Percentiles rank a stretch among this genome's conserved stretches.
These are phyloP conservation scores for Cytospora piceae DNA, from an alignment of 2,329 filamentous ascomycete genomes.

Conservation along the genomic window DNA sequence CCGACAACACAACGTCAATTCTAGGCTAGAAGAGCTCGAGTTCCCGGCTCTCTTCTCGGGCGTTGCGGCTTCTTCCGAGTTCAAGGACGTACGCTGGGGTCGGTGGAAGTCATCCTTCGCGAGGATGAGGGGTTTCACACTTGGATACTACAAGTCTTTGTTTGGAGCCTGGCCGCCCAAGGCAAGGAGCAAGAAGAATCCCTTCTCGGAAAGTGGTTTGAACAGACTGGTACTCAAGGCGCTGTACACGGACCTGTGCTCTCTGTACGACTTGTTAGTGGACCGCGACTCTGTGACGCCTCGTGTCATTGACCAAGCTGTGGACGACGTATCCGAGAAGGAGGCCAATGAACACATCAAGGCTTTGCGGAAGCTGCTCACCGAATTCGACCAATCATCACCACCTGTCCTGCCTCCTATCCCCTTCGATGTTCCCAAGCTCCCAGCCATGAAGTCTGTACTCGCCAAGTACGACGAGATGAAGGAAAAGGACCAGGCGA, in stretches of 20 bases:
- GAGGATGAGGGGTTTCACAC: conserved; percentile 73
- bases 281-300: conserved; percentile 80
- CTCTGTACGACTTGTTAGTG: conserved; percentile 85
- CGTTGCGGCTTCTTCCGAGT: conserved; percentile 81
- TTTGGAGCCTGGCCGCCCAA: conserved; percentile 85
- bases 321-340: conserved; percentile 44
- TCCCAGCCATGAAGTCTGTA: conserved; percentile 71
- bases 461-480: conserved; percentile 67
- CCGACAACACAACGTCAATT: conserved; percentile 70
- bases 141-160: conserved; percentile 65
- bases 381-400: conserved; percentile 86
- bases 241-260: conserved; percentile 83
- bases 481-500: conserved; percentile 73
- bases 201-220: conserved; percentile 81
- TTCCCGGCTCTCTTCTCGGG: conserved; percentile 90
- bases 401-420: conserved; percentile 90
- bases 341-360: conserved; percentile 64
- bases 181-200: conserved; percentile 88
- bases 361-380: conserved; percentile 77
- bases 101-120: conserved; percentile 78
- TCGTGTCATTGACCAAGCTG: conserved; percentile 71
- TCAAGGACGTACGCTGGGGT: conserved; percentile 80
- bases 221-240: conserved; percentile 82
- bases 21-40: conserved; percentile 82
- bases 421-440: conserved; percentile 82